Conservation (phyloP, 2,329 filamentous ascomycete genomes). For the Colletotrichum sp. region DNA sequence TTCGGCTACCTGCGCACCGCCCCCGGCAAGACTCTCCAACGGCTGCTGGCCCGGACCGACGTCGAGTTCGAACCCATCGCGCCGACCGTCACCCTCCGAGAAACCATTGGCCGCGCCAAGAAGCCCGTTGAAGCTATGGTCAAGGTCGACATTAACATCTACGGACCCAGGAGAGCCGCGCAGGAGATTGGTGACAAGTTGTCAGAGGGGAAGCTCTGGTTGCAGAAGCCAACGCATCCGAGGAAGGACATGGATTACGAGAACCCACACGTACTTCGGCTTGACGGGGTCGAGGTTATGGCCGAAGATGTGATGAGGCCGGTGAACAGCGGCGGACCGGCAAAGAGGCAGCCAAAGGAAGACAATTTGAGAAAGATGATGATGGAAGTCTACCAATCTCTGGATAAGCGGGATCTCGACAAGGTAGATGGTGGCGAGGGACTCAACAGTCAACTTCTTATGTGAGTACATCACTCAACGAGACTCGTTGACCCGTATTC, state of each 20-base stretch:
- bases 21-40: slow-evolving; percentile 21
- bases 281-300: slow-evolving; percentile 22
- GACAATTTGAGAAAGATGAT: slow-evolving; percentile 15
- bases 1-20: slow-evolving; percentile 27
- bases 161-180: slow-evolving; percentile 29
- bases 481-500: rapidly evolving
- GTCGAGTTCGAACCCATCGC: slow-evolving; percentile 27
- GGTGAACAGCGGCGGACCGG: not conserved
- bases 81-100: slow-evolving; percentile 20
- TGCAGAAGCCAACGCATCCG: slow-evolving; percentile 34
- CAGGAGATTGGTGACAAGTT: slow-evolving; percentile 29
- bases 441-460: slow-evolving; percentile 26
- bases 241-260: slow-evolving; percentile 25
- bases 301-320: not conserved
- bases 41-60: slow-evolving; percentile 10
- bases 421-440: slow-evolving; percentile 23
- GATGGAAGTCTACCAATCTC: slow-evolving; percentile 21
- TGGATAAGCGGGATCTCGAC: slow-evolving; percentile 23
- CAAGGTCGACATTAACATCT: slow-evolving; percentile 39
- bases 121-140: slow-evolving; percentile 31
- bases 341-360: not conserved
- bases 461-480: slow-evolving; percentile 20
- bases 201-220: slow-evolving; percentile 32
- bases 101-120: slow-evolving; percentile 26
- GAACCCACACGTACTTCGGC: slow-evolving; percentile 34